phyloP scores from a whole-genome alignment of 2,329 filamentous ascomycete genomes.

The Alternaria ventricosa region DNA sequence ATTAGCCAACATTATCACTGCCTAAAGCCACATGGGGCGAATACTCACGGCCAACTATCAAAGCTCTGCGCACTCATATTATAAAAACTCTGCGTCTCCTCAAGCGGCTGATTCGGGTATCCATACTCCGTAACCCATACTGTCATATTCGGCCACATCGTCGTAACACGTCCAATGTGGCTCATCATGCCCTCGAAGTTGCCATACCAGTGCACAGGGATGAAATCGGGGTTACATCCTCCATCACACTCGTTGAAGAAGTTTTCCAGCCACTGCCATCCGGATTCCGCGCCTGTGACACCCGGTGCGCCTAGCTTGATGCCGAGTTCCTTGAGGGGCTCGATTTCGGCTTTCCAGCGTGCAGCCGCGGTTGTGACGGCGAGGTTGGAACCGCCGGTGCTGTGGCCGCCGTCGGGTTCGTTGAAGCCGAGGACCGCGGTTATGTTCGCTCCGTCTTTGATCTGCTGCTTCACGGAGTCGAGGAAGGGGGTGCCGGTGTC shows the following conservation, averaged over 20 bases:
- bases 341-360: slow-evolving; percentile 74
- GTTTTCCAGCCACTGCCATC: slow-evolving; percentile 70
- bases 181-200: slow-evolving; percentile 72
- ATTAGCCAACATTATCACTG: neutral
- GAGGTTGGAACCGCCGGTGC: slow-evolving; percentile 68
- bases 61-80: slow-evolving; percentile 71
- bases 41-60: slow-evolving; percentile 62
- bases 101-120: slow-evolving; percentile 61
- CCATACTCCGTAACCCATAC: slow-evolving; percentile 86
- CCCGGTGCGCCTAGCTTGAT: slow-evolving; percentile 74
- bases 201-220: slow-evolving; percentile 64
- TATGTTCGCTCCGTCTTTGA: slow-evolving; percentile 64
- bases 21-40: too few relatives aligned
- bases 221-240: slow-evolving; percentile 56
- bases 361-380: slow-evolving; percentile 66
- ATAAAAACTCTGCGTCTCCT: slow-evolving; percentile 68
- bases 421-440: slow-evolving; percentile 77
- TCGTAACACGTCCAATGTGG: slow-evolving; percentile 67
- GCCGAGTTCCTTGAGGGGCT: slow-evolving; percentile 68
- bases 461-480: slow-evolving; percentile 62
- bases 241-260: slow-evolving; percentile 67
- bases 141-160: slow-evolving; percentile 57
- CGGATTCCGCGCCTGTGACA: slow-evolving; percentile 66
- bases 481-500: slow-evolving; percentile 65
- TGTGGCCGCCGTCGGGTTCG: slow-evolving; percentile 70